A percentile compares a stretch with the other conserved stretches of the same genome.
phyloP scores from a whole-genome alignment of 23 red algal species.

The Gracilaria domingensis region DNA sequence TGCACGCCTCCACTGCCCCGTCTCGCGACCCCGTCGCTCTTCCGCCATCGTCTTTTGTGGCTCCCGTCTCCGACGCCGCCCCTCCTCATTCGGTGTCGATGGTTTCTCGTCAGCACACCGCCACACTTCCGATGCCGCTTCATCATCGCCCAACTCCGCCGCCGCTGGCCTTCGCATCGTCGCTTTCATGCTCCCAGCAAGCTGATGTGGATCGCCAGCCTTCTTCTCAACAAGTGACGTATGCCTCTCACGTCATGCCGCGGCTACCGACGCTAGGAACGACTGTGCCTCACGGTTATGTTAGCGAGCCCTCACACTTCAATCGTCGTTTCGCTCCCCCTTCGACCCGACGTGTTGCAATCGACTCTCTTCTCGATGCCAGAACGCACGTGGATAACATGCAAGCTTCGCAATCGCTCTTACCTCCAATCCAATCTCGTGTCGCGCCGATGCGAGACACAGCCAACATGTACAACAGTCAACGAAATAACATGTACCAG shows the following conservation, averaged over 20 bases:
- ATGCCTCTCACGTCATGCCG: background rate
- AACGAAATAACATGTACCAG: background rate
- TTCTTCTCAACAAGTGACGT: background rate
- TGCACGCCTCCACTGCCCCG: background rate
- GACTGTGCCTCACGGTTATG: background rate
- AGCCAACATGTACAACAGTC: background rate
- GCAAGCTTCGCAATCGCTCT: background rate
- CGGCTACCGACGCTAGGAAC: background rate
- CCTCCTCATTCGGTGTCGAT: background rate
- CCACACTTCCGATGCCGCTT: background rate
- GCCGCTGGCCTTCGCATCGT: background rate
- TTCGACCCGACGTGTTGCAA: background rate
- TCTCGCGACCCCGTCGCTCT: background rate
- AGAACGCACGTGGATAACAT: background rate
- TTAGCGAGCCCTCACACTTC: background rate
- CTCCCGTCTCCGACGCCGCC: background rate
- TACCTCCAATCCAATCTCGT: background rate
- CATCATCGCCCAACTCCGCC: background rate
- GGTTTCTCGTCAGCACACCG: background rate
- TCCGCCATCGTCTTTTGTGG: background rate
- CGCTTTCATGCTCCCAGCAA: background rate
- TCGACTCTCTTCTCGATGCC: background rate
- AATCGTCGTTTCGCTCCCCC: background rate
- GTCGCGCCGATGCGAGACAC: background rate
- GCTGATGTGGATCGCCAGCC: background rate